Base-by-base conservation (phyloP, 2,329 filamentous ascomycete genomes). In the Escovopsis sp. region DNA sequence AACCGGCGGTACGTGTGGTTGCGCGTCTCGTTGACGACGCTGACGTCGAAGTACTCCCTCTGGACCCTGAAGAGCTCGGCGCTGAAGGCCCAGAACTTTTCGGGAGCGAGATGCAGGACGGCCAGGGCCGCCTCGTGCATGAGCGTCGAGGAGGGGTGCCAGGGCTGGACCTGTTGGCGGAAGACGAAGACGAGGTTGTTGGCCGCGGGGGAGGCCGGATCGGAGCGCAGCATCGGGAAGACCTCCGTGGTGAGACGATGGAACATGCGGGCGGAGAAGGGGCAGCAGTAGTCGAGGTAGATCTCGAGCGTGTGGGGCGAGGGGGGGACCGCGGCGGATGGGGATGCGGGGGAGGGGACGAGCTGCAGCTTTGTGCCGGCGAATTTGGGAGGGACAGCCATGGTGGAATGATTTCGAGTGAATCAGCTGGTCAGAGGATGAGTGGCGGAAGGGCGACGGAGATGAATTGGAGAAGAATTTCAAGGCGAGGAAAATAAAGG, bases 211-310 rank as follows among this genome's bases (percentile, higher is more conserved):
- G 67, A 69, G 23, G 65, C 53, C 49, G 82, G 78, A 53, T 78
- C 77, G 40, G 68, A 53, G 47, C 71, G 68, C 51, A 94, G 69
- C 39, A 75, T 59, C 1, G 84, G 80, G 46, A 75, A 67, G 45
- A 94, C 56, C n/a, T 59, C 49, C 11, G 52, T 57, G 28, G 50
- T 50, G 47, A 58, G 58, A 0, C 50, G 89, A 48, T 79, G 75
- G 74, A 91, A 95, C 54, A 87, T 64, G 57, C 70, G 69, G 47
- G 69, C 70, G n/a, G 68, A 73, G 60, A 67, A 77, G 35, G 86
- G 87, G 61, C 88, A 95, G 56, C 86, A 83, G 67, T 94, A 95
- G 69, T 95, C 88, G 51, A 94, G 78, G 62, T 84, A 80, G 41
- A 81, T 48, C 58, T 81, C 77, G 40, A 80, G 59, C 0, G 75